Base-by-base conservation (phyloP, 2,329 filamentous ascomycete species). In the Ceratocystis huliohia region DNA sequence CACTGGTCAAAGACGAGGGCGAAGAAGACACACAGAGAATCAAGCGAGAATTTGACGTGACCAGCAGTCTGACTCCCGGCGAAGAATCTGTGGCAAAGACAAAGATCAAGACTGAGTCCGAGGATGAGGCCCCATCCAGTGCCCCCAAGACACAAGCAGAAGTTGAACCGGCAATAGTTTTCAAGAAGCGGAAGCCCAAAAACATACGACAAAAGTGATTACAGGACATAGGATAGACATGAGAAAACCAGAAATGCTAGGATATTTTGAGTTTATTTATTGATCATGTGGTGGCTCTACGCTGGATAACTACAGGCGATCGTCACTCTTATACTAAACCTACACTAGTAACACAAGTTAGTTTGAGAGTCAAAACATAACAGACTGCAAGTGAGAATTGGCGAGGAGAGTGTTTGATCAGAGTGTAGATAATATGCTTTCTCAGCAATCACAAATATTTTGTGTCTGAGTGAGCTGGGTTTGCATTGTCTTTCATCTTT, bases 101-200 rank as follows among this genome's bases (percentile, higher is more conserved):
- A 1, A 72, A 74, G 48, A 69, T 71, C n/a, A 68, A 69, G 25
- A 17, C 46, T 56, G 70, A 71, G 20, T 69, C 46, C 4, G 61
- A 70, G 15, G 66, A 70, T 2, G 73, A 73, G 65, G 68, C 70
- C 1, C 74, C 75, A 15, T 25, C 15, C 3, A 25, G 25, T 15
- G 6, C 33, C 2, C 25, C 56, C 70, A 69, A 17, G 68, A 46
- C 20, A 70, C 37, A n/a, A 17, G 17, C 71, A 69, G 25, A 64
- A 73, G 2, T 72, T 78, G 10, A 79, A 82, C 2, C 66, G 1
- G 56, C 62, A 22, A 37, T 67, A 78, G 78, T 91, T 2, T 94
- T 93, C 76, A 93, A 92, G 76, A 92, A 91, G 77, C 79, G 89
- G 65, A 93, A 91, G 72, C 79, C 84, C 15, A 88, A 85, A 77